Base-by-base conservation (phyloP, 208 protist species). In the Crithidia expoeki region DNA sequence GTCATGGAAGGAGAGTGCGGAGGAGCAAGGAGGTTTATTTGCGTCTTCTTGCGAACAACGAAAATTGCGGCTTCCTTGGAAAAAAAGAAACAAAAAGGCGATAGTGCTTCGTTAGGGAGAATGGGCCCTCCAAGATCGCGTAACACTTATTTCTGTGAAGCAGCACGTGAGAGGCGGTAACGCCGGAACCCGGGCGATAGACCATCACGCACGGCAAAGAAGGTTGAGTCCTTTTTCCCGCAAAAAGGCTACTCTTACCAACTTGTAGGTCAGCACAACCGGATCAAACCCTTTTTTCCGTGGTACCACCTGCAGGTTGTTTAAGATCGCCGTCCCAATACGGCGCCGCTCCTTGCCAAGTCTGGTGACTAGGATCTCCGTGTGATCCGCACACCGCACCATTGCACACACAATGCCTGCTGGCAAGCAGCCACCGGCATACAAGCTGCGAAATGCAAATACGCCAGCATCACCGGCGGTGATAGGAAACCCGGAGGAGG, bases 171-270 rank as follows among this genome's bases (percentile, higher is more conserved):
- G 16, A 78, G 11, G 11, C 57, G 61, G 52, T 71, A 62, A 11
- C 72, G 71, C 2, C 21, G 27, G 21, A 74, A 63, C 3, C 59
- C 62, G 10, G 25, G 10, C 2, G 76, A 64, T 14, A 67, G 32
- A 42, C 68, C 21, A 3, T 65, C 17, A 23, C 74, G 76, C 34
- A 63, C 50, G 27, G 60, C 59, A 51, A 82, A 72, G 17, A 56
- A 27, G 19, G 2, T 47, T 30, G 67, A 82, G 28, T 71, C 76
- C 12, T 68, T 60, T 27, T 50, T 50, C 44, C 78, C 70, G 38
- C 78, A 82, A 12, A 82, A 72, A 5, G 71, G 65, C 1, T 65
- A 42, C 27, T 61, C 76, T 51, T 82, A 71, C 70, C 70, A 82
- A 33, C 38, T 69, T 40, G 61, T 52, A 4, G 71, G 68, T 52